Evolutionary conservation across 345 rosid genomes (phyloP).

Genomic region (Trapa incisa): DNA sequence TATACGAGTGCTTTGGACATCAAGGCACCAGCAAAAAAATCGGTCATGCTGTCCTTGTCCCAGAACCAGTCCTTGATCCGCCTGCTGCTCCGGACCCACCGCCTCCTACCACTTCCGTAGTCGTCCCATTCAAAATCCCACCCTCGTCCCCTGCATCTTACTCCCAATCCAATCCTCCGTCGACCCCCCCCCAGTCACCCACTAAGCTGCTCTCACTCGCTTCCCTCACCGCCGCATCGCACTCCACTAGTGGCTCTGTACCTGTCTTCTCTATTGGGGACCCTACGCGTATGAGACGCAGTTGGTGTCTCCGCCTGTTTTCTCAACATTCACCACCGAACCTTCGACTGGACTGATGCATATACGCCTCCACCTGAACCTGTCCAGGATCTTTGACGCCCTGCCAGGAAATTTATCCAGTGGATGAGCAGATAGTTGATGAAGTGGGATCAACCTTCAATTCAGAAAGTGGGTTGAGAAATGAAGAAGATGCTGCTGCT

Average conservation of each 20-base stretch:
- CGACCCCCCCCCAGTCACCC: conserved; percentile 57
- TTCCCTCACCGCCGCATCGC: conserved; percentile 36
- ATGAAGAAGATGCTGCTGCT: conserved; percentile 13
- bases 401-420: conserved; percentile 19
- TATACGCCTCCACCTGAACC: conserved; percentile 90
- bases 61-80: conserved; percentile 35
- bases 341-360: conserved; percentile 67
- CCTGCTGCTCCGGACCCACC: conserved; percentile 24
- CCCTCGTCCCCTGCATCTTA: conserved; percentile 93
- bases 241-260: conserved; percentile 57
- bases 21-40: conserved; percentile 65
- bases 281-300: conserved; percentile 97
- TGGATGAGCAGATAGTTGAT: conserved; percentile 27
- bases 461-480: conserved; percentile 32
- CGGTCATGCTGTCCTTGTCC: conserved; percentile 66
- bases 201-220: conserved; percentile 47
- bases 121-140: conserved; percentile 66
- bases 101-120: conserved; percentile 30
- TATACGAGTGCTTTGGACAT: conserved; percentile 66
- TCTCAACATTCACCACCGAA: conserved; percentile 81
- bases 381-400: conserved; percentile 54
- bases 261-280: conserved; percentile 56
- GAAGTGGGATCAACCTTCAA: conserved; percentile 39
- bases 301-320: conserved; percentile 84
- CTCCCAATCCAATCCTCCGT: conserved; percentile 78